These are phyloP conservation scores for Aspergillus haitiensis DNA, from an alignment of 495 filamentous ascomycete genomes.

Conservation along the genomic window DNA sequence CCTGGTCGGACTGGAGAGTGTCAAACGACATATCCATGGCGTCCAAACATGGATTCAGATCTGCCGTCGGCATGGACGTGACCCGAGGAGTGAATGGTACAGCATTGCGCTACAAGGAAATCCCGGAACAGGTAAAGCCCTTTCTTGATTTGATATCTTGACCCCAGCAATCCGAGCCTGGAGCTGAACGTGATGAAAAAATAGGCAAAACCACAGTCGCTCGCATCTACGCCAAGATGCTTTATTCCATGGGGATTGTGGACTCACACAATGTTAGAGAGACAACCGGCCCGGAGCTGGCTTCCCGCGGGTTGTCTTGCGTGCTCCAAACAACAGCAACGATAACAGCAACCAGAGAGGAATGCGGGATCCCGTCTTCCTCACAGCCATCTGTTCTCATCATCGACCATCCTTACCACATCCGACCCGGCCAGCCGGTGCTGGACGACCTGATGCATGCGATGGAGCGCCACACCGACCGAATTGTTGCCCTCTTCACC, in stretches of 20 bases:
- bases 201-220: conserved; percentile 24
- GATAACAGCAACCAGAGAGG: not conserved
- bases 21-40: conserved; percentile 23
- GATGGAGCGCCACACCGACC: conserved; percentile 46
- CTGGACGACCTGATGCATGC: conserved; percentile 16
- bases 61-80: conserved; percentile 25
- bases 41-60: conserved; percentile 27
- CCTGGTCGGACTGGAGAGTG: conserved; percentile 23
- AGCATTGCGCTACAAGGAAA: conserved; percentile 24
- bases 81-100: conserved; percentile 26
- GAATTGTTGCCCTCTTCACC: conserved; percentile 65
- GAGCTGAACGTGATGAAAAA: not conserved
- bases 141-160: not conserved
- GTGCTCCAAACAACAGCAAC: conserved; percentile 18
- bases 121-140: conserved; percentile 20
- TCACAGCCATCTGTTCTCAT: conserved; percentile 45
- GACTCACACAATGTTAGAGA: conserved; percentile 13
- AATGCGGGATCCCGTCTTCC: conserved; percentile 25
- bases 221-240: conserved; percentile 25
- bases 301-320: conserved; percentile 53
- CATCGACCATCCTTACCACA: conserved; percentile 62
- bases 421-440: conserved; percentile 19
- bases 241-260: conserved; percentile 20
- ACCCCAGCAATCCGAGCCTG: not conserved
- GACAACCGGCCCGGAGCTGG: conserved; percentile 46